phyloP scores from a whole-genome alignment of 306 rosid genomes.

The Cicer cuneatum region DNA sequence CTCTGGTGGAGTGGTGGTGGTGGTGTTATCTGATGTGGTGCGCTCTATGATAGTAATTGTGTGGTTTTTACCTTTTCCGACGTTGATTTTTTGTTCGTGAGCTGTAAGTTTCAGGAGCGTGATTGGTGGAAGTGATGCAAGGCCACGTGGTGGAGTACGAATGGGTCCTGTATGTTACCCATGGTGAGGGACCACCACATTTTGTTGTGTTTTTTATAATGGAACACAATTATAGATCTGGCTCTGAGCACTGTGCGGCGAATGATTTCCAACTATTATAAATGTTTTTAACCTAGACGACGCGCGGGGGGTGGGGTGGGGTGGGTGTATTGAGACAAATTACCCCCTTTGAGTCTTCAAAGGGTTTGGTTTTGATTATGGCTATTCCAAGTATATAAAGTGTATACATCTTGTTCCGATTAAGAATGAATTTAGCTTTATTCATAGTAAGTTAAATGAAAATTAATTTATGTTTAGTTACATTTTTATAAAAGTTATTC shows the following conservation, averaged over 20 bases:
- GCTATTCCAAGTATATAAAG: no score
- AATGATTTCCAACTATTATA: conserved; percentile 24
- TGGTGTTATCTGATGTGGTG: conserved; percentile 21
- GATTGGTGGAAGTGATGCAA: conserved; percentile 35
- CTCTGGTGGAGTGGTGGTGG: conserved; percentile 15
- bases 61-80: background rate
- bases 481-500: no score
- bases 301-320: background rate
- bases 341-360: no score
- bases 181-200: conserved; percentile 27
- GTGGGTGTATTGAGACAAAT: no score
- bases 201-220: background rate
- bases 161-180: conserved; percentile 43
- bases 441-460: no score
- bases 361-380: no score
- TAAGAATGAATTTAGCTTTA: no score
- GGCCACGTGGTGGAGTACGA: conserved; percentile 47
- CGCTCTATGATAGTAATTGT: no score
- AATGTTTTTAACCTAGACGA: background rate
- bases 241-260: conserved; percentile 44
- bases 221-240: conserved; percentile 14
- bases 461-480: no score
- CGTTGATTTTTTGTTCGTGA: background rate
- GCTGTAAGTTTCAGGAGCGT: conserved; percentile 24
- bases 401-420: no score